These are phyloP conservation scores for Auricularia sp. DNA, from an alignment of 768 basidiomycete genomes.

Conservation along the genomic window DNA sequence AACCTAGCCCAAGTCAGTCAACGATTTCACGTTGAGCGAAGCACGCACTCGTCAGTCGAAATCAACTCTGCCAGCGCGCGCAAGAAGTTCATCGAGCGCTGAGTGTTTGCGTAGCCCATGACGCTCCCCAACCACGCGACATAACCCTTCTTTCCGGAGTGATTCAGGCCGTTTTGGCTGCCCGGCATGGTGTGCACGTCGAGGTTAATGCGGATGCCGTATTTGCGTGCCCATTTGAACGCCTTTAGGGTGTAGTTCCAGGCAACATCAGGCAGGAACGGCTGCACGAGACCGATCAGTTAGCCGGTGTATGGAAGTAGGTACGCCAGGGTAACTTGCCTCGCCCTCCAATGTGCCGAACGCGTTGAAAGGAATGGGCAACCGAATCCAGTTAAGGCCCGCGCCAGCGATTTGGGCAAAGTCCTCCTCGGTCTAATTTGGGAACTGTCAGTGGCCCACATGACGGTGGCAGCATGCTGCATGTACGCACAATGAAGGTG, in stretches of 20 bases:
- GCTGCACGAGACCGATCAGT: slow-evolving; percentile 20
- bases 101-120: slow-evolving; percentile 93
- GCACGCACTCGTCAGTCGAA: slow-evolving; percentile 52
- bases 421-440: slow-evolving; percentile 75
- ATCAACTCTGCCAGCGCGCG: slow-evolving; percentile 88
- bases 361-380: slow-evolving; percentile 88
- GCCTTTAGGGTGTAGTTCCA: slow-evolving; percentile 95
- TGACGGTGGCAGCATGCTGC: not conserved
- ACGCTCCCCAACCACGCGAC: slow-evolving; percentile 70
- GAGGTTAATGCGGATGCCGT: slow-evolving; percentile 87
- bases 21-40: not conserved
- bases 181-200: slow-evolving; percentile 78
- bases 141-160: slow-evolving; percentile 46
- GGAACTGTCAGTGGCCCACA: not conserved
- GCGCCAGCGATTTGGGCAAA: slow-evolving; percentile 90
- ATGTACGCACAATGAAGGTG: slow-evolving; percentile 72
- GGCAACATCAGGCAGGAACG: slow-evolving; percentile 66
- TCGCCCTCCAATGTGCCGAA: slow-evolving; percentile 72
- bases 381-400: slow-evolving; percentile 88
- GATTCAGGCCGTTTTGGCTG: slow-evolving; percentile 94
- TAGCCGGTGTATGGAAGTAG: not conserved
- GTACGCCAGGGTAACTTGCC: slow-evolving; percentile 24
- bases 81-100: slow-evolving; percentile 82
- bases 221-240: slow-evolving; percentile 91
- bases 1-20: slow-evolving; percentile 27